Evolutionary conservation across 139 green algal genomes (phyloP), one percentile per base, ranked within the genome.

Genomic region (Axilococcus clingmanii): DNA sequence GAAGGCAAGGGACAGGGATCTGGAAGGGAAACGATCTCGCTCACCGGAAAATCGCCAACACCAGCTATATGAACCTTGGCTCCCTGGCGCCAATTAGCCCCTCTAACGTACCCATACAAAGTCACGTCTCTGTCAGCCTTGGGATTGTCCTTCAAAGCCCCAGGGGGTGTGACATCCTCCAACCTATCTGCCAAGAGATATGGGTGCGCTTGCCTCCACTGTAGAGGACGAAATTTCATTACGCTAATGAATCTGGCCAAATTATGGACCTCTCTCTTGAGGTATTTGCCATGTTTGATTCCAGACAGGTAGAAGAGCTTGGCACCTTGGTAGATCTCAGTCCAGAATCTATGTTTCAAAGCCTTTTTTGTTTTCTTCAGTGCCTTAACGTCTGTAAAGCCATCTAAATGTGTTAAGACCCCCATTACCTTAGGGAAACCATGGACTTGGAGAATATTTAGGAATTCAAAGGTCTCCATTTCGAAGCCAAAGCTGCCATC

Each of bases 391-490:
- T 97, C 83, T 46, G 76, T 82, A 74, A 97, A 96, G 16, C 59
- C 52, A 69, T 99, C 92, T 55, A 96, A 79, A 72, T 97, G 92
- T n/a, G 88, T 99, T 28, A 99, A 68, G 59, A 99, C 92, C 17
- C 92, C 92, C 85, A 99, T 96, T 7, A 99, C 89, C 74, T 95
- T 95, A 28, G 89, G 88, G 65, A 97, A 96, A 17, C 86, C 85
- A 66, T 91, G 79, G 38, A 85, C 70, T 75, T 97, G 89, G 20
- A 96, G 80, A 27, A 97, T 61, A 77, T 98, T 99, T 37, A 97
- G 74, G 68, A 97, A 96, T 78, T 99, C 92, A 62, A 99, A 97
- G 3, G 92, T 98, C 63, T 97, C 92, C 92, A 99, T 98, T 70
- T 99, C 92, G 62, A 99, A 96, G 3, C 92, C 92, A 63, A 95